Base-by-base conservation (phyloP, 2,329 filamentous ascomycete genomes). In the Pyricularia sp. region DNA sequence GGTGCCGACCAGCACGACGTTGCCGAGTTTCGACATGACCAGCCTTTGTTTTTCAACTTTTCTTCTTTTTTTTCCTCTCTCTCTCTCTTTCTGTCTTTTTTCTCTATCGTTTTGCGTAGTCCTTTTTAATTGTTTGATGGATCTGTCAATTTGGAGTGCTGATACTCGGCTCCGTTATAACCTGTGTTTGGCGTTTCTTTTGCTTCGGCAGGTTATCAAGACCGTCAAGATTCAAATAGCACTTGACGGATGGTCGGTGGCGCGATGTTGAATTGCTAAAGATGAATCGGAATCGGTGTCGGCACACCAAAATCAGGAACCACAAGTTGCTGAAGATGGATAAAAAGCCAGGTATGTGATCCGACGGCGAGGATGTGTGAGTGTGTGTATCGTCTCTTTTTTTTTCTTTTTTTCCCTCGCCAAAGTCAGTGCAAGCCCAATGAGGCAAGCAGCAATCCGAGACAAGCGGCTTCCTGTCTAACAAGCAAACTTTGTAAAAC, bases 1-100 rank as follows among this genome's bases (percentile, higher is more conserved):
- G 67, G 67, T 59, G 59, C 58, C 67, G 25, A 68, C 67, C 14
- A 68, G 67, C 30, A 63, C 59, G 31, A 59, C 20, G 59, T 61
- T 68, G 58, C 55, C 42, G 12, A 61, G 67, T 55, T 50, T 68
- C 17, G 63, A 64, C 33, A 68, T 64, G 31, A 50, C 58, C 67
- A 42, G 25, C 17, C 58, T 36, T 59, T 64, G 64, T 25, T 14
- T 50, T 23, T 28, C 6, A 2, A 33, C 14, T 36, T 25, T 12
- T 7, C 6, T 25, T 55, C 3, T 58, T 12, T 36, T 20, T 14
- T 17, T 23, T 58, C 2, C 14, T 12, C 14, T 25, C 5, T 50
- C 20, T 42, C 9, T 26, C 17, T 42, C 14, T 17, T 55, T 26
- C n/a, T n/a, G n/a, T n/a, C n/a, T n/a, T n/a, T n/a, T n/a, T n/a